These are phyloP conservation scores for Eucalyptus grandis DNA, from an alignment of 345 rosid genomes.

Conservation along the genomic window DNA sequence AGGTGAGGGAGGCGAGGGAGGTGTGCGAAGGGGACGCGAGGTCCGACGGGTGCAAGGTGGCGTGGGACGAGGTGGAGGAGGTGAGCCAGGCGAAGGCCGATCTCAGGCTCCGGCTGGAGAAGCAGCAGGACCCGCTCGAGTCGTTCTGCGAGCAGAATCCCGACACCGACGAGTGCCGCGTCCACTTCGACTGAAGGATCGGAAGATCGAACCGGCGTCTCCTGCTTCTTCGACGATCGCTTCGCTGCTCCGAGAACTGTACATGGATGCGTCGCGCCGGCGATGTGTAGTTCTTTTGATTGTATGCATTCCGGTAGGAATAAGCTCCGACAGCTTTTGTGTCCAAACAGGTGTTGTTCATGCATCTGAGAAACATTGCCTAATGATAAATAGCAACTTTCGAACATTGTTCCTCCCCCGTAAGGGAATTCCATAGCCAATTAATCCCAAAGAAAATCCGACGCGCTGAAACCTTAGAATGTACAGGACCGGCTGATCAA, in stretches of 20 bases:
- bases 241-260: neutral
- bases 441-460: neutral
- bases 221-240: neutral
- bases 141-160: constrained; percentile 70
- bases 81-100: constrained; percentile 86
- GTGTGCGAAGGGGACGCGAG: constrained; percentile 41
- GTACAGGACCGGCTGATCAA: neutral
- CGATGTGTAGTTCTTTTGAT: neutral
- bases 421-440: neutral
- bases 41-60: constrained; percentile 67
- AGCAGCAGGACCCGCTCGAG: constrained; percentile 59
- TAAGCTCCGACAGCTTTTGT: neutral
- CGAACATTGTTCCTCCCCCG: neutral
- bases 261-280: neutral
- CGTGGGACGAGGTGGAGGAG: constrained; percentile 96
- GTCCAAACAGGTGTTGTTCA: neutral
- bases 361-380: neutral
- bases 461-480: neutral
- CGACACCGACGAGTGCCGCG: constrained; percentile 66
- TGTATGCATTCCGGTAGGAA: neutral
- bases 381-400: neutral
- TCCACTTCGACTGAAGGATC: constrained; percentile 33
- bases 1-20: constrained; percentile 67
- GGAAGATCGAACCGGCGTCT: neutral
- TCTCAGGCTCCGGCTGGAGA: constrained; percentile 24